Percentiles rank a stretch among this genome's conserved stretches.
Evolutionary conservation across 208 protist species (phyloP).

Genomic region (Trypanosoma melophagium): DNA sequence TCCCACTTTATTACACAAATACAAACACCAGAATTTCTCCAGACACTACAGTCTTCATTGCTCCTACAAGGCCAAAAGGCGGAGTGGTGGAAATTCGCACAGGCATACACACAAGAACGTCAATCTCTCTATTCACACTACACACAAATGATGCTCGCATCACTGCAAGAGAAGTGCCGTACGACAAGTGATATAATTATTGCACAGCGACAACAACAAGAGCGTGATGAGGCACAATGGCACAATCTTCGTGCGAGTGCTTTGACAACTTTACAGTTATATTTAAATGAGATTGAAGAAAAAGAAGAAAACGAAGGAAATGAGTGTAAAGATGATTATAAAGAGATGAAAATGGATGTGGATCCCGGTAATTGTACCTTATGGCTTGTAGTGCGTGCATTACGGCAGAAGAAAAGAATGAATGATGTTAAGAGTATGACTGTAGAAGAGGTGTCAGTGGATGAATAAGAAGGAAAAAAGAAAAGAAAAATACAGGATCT

Average conservation of each 20-base stretch:
- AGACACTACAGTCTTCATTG: neutral
- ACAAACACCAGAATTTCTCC: constrained; percentile 1
- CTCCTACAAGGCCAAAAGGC: neutral
- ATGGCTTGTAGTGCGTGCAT: constrained; percentile 4
- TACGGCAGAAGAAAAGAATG: neutral
- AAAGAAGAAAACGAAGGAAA: neutral
- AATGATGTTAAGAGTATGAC: no score
- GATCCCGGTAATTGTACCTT: constrained; percentile 12
- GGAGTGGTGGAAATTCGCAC: no score
- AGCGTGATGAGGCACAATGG: constrained; percentile 18
- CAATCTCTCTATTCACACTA: neutral
- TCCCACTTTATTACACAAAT: neutral
- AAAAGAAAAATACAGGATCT: no score
- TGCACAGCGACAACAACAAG: constrained; percentile 15
- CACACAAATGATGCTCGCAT: neutral
- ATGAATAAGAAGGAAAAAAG: no score
- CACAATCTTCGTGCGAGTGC: constrained; percentile 1
- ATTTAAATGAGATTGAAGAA: neutral
- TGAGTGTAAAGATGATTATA: neutral
- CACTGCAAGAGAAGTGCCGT: constrained; percentile 4
- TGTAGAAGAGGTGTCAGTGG: no score
- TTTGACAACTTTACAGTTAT: neutral
- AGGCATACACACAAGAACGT: neutral
- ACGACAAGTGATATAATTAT: constrained; percentile 14
- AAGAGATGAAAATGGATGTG: no score